Base-by-base conservation (phyloP, 2,329 filamentous ascomycete species). In the Cytospora paraplurivora region DNA sequence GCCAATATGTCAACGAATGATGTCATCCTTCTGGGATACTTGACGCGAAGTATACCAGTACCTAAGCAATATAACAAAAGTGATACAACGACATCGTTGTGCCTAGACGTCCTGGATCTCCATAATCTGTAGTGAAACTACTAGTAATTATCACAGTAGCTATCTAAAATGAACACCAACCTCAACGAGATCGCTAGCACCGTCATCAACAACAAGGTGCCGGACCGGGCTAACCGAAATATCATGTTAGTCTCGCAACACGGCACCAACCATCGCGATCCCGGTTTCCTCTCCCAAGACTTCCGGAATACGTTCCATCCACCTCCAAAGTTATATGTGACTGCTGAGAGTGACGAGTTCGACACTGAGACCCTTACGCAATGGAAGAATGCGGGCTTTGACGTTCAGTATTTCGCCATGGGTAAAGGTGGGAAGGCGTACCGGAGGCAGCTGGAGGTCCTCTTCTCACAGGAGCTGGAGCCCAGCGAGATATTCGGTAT, bases 401-500 rank as follows among this genome's bases (percentile, higher is more conserved):
- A 77, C 10, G 77, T 78, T 10, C 73, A 76, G 55, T 81, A 81
- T 32, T 65, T 81, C 38, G 68, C 76, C 3, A 75, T 80, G 72
- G 77, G 75, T 7, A 68, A 68, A 11, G 72, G 71, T 3, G 71
- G 67, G 5, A 70, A 73, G 7, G 72, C 74, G 27, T 81, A 79
- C 64, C 35, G 70, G 13, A 62, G 63, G 3, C 77, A 73, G 65
- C 68, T 81, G 33, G 71, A 72, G 51, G 68, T 68, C 1, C 62
- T 81, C 44, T 72, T 71, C 47, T 72, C 67, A 21, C 67, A 71
- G 7, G 69, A 75, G 1, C 62, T 77, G 35, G 77, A 72, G 0
- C 77, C 78, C 0, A 80, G 79, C 47, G 75, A 80, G 44, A 78
- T 75, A 0, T 81, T 75, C 54, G 79, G 77, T 1, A 78, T 81